A percentile compares a stretch with the other conserved stretches of the same genome.
Evolutionary conservation across 2,329 filamentous ascomycete genomes (phyloP).

Genomic region (Pestalotiopsis sp.): DNA sequence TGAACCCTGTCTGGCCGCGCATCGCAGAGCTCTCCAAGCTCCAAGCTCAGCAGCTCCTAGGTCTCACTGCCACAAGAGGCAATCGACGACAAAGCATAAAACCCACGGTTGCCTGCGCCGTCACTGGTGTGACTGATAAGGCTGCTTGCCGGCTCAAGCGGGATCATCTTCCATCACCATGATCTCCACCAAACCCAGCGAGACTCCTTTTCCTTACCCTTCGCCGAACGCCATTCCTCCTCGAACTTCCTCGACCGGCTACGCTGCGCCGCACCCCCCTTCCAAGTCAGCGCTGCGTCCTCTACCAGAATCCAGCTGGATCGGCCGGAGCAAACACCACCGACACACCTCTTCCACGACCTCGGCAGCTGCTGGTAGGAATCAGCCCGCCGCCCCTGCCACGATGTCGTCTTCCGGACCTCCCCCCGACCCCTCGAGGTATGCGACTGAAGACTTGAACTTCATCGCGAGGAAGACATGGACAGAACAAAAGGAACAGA

Average conservation of each 20-base stretch:
- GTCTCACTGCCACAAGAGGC: background rate
- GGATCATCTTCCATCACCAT: constrained; percentile 1
- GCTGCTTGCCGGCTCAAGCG: background rate
- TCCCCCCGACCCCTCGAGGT: constrained; percentile 53
- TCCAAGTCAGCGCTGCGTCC: constrained; percentile 49
- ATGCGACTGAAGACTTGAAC: constrained; percentile 58
- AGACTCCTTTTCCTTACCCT: constrained; percentile 32
- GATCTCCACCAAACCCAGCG: constrained; percentile 10
- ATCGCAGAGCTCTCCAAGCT: background rate
- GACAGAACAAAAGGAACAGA: constrained; percentile 75
- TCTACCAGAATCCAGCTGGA: constrained; percentile 65
- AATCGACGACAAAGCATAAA: constrained; percentile 7
- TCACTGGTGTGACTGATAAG: constrained; percentile 3
- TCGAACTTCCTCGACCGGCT: constrained; percentile 69
- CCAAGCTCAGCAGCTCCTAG: background rate
- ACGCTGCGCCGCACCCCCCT: constrained; percentile 35
- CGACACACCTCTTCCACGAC: constrained; percentile 30
- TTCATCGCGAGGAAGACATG: constrained; percentile 58
- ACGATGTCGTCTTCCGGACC: constrained; percentile 39
- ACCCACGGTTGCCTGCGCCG: constrained; percentile 13
- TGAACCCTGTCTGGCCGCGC: background rate
- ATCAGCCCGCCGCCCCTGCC: constrained; percentile 22
- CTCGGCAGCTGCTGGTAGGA: constrained; percentile 9
- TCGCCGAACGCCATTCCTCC: constrained; percentile 73
- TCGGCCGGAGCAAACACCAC: constrained; percentile 38